Evolutionary conservation across 139 green algal genomes (phyloP), one percentile per base, ranked within the genome.

Genomic region (Chlorella sp.): DNA sequence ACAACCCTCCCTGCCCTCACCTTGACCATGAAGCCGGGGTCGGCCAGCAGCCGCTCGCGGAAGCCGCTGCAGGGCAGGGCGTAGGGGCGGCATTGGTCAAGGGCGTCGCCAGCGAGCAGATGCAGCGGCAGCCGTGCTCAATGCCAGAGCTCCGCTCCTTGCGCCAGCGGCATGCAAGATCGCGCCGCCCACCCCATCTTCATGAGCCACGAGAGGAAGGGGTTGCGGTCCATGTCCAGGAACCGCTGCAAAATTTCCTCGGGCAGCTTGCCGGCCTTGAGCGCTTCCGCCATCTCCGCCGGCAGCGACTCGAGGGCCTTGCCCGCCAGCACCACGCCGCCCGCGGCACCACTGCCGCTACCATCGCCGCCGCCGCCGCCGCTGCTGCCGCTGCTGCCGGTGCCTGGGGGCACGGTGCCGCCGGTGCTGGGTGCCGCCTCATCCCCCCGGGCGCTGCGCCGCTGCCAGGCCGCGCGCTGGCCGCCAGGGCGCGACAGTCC

Each of bases 1-100:
- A n/a, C n/a, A n/a, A n/a, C n/a, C n/a, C n/a, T n/a, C n/a, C n/a
- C n/a, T n/a, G n/a, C n/a, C 25, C 25, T 11, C 56, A 98, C 89
- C 90, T 99, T 99, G 83, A 97, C 88, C 60, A 96, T 80, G 83
- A 99, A 99, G 57, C 84, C 87, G 38, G 97, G 94, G 86, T 99
- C 97, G 0, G 94, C 96, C 85, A 99, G 88, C 65, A 99, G 87
- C 13, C 96, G 93, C 87, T 99, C 96, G 12, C 96, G 90, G 88
- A 98, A 98, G 39, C 97, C 97, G 88, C 90, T 82, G 83, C 70
- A 72, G 32, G 21, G 62, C 21, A 68, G 21, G n/a, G 21, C 7
- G 20, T 23, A 30, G 62, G n/a, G n/a, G n/a, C 62, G 32, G 62
- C 28, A 7, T 68, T 16, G 62, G 21, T 68, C 7, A 34, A 9